Evolutionary conservation across 129 eudicot species (phyloP).

Genomic region (Chrysanthemum lavandulifolium): DNA sequence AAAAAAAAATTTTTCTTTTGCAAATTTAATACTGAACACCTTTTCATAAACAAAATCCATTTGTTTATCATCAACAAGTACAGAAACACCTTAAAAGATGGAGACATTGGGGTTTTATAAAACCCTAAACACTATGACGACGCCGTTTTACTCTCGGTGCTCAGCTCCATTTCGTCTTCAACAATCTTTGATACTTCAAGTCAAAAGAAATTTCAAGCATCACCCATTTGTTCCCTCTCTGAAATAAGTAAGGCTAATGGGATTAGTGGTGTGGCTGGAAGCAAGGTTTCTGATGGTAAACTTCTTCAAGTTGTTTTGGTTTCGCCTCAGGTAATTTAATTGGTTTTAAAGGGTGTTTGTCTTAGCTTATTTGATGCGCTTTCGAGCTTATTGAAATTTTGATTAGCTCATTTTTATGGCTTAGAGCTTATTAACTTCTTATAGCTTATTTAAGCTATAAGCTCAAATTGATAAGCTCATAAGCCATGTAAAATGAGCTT

Average conservation of each 20-base stretch:
- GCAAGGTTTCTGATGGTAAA: conserved; percentile 35
- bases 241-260: conserved; percentile 29
- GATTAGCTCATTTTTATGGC: neutral
- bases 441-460: too few species aligned
- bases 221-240: conserved; percentile 42
- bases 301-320: conserved; percentile 87
- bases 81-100: conserved; percentile 6
- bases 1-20: too few species aligned
- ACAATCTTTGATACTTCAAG: conserved; percentile 29
- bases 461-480: too few species aligned
- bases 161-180: conserved; percentile 38
- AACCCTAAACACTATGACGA: conserved; percentile 44
- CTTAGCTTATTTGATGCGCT: too few species aligned
- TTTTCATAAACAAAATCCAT: neutral
- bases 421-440: too few species aligned
- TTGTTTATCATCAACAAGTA: too few species aligned
- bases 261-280: conserved; percentile 44
- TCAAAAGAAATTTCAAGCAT: conserved; percentile 29
- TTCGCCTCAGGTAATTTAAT: conserved; percentile 73
- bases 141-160: conserved; percentile 38
- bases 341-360: neutral
- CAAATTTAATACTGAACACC: too few species aligned
- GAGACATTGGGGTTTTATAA: conserved; percentile 24
- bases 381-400: too few species aligned
- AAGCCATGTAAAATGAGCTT: too few species aligned